Base-by-base conservation (phyloP, 768 basidiomycete species). In the Xerocomellus intermedius region DNA sequence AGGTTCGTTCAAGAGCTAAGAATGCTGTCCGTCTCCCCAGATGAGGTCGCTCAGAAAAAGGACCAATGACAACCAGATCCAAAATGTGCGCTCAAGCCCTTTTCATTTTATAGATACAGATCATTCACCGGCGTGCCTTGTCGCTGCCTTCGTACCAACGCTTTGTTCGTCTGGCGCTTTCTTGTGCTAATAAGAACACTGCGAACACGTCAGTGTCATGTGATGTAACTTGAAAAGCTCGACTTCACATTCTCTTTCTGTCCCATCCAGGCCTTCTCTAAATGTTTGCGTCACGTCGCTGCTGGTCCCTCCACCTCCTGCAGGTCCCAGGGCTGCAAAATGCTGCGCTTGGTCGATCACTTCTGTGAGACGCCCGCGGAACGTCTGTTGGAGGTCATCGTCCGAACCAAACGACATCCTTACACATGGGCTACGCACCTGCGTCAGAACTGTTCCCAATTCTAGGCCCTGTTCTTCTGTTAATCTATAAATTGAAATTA, bases 141-240 rank as follows among this genome's bases (percentile, higher is more conserved):
- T 86, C 84, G 61, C 77, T 83, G 52, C 82, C 82, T 63, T 94
- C 92, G 71, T 92, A 87, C 94, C 94, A 97, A 50, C 73, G 73
- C 71, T 92, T 94, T 60, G 86, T 87, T 58, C 78, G 75, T 66
- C 82, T 85, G 42, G 84, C 81, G 56, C 88, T 91, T 54, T 92
- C 89, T 66, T 95, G 92, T 16, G 91, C 93, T 58, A 92, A 74
- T 12, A 82, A 74, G 70, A 96, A 97, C 54, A 97, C 94, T 97
- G 56, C 17, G 30, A 32, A 42, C 28, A 22, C 39, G 60, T 59
- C 60, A 61, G 53, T 35, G 30, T 43, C 26, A 39, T 44, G 21
- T 30, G 24, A 13, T 32, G 30, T 38, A n/a, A 22, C 52, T 47
- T 13, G 16, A 52, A 49, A 21, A 44, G 21, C 33, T 43, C 35